Conservation (phyloP, 306 rosid genomes). For the Lithocarpus polystachyus region DNA sequence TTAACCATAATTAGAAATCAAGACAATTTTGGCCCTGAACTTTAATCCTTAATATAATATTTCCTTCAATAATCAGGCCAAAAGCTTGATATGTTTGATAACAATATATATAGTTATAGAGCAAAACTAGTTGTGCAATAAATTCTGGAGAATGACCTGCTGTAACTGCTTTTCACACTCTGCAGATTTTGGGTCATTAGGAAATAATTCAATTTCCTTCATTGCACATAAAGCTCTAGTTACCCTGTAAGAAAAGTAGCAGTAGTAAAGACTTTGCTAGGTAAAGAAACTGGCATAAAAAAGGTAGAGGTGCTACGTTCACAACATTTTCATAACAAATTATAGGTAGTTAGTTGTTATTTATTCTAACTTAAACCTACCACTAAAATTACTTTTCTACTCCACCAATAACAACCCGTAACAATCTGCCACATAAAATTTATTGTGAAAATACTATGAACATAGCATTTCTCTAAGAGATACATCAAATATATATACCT, state of each 20-base stretch:
- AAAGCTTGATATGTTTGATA: background rate
- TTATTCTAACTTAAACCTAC: too few species aligned
- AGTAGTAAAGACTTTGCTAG: constrained; percentile 8
- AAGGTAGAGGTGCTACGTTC: too few species aligned
- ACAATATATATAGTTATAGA: background rate
- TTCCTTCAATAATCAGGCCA: background rate
- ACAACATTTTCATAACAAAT: too few species aligned
- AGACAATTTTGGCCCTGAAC: too few species aligned
- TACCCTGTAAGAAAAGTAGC: constrained; percentile 36
- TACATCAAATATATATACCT: constrained; percentile 42
- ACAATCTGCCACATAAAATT: too few species aligned
- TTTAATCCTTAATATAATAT: background rate
- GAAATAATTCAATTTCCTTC: constrained; percentile 87
- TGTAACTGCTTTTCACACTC: constrained; percentile 82
- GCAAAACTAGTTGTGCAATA: background rate
- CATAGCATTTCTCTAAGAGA: too few species aligned
- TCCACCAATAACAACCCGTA: too few species aligned
- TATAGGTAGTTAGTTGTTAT: too few species aligned
- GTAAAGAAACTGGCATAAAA: constrained; percentile 17
- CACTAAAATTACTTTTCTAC: too few species aligned
- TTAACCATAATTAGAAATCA: background rate
- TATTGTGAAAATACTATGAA: too few species aligned
- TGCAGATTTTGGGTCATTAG: constrained; percentile 85
- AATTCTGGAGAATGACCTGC: constrained; percentile 55
- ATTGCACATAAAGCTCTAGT: constrained; percentile 97